These are phyloP conservation scores for Elsinoe arachidis DNA, from an alignment of 2,329 filamentous ascomycete genomes.

Conservation along the genomic window DNA sequence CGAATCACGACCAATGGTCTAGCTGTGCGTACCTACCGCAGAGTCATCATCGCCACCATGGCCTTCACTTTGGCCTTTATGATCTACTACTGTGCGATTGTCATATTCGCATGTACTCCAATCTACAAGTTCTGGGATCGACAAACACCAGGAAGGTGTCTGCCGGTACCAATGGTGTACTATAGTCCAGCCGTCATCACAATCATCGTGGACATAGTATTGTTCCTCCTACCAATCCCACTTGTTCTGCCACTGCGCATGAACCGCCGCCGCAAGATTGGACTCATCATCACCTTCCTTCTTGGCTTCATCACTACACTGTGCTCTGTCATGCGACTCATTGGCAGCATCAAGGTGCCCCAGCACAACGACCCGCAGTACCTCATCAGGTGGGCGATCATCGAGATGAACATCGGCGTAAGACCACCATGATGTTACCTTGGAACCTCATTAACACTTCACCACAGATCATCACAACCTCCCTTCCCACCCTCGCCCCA, in stretches of 20 bases:
- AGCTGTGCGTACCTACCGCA: slow-evolving; percentile 1
- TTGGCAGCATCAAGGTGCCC: slow-evolving; percentile 1
- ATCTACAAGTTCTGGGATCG: slow-evolving; percentile 9
- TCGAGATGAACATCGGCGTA: slow-evolving; percentile 14
- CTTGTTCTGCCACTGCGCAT: slow-evolving; percentile 12
- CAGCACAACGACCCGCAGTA: slow-evolving; percentile 6
- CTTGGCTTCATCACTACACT: slow-evolving; percentile 12
- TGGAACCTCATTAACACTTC: background rate
- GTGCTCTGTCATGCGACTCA: slow-evolving; percentile 10
- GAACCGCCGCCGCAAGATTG: slow-evolving; percentile 11
- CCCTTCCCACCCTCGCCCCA: slow-evolving; percentile 5
- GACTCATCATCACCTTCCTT: slow-evolving; percentile 10
- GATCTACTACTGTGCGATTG: slow-evolving; percentile 6
- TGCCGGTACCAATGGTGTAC: slow-evolving; percentile 6
- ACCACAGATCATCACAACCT: slow-evolving; percentile 10
- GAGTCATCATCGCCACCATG: slow-evolving; percentile 3
- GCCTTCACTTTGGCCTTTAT: slow-evolving; percentile 5
- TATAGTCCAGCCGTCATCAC: slow-evolving; percentile 11
- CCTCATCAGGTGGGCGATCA: slow-evolving; percentile 12
- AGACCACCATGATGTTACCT: background rate
- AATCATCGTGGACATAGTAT: slow-evolving; percentile 11
- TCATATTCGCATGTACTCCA: slow-evolving; percentile 13
- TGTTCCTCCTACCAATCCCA: slow-evolving; percentile 12
- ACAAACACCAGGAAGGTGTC: slow-evolving; percentile 4
- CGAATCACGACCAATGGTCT: slow-evolving; percentile 6